phyloP scores from a whole-genome alignment of 2,329 filamentous ascomycete species.

The Colletotrichum eremochloae region DNA sequence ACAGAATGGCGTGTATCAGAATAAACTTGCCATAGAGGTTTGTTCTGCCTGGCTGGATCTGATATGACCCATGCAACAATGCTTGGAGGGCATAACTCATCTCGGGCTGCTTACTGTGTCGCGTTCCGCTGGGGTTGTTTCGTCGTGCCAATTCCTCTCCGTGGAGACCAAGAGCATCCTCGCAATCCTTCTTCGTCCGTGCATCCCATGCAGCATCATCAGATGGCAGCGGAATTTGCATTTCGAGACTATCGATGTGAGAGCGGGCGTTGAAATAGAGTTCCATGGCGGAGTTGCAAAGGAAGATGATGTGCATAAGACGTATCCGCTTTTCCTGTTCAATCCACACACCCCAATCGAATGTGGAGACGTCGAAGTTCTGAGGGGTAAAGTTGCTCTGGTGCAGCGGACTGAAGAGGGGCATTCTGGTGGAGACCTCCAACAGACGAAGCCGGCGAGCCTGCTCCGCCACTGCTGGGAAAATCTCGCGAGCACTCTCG shows the following conservation, averaged over 20 bases:
- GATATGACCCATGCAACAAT: slow-evolving; percentile 69
- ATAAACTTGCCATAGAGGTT: slow-evolving; percentile 83
- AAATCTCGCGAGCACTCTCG: slow-evolving; percentile 71
- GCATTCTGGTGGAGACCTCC: slow-evolving; percentile 62
- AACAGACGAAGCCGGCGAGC: slow-evolving; percentile 70
- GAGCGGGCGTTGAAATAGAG: slow-evolving; percentile 80
- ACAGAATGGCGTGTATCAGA: slow-evolving; percentile 76
- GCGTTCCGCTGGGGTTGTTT: slow-evolving; percentile 72
- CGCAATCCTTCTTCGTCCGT: slow-evolving; percentile 68
- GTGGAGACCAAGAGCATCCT: slow-evolving; percentile 73
- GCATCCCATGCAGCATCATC: slow-evolving; percentile 84
- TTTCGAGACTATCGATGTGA: slow-evolving; percentile 73
- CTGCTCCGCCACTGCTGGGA: slow-evolving; percentile 68
- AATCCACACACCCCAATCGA: slow-evolving; percentile 77
- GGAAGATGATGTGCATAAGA: slow-evolving; percentile 73
- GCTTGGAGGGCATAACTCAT: slow-evolving; percentile 72
- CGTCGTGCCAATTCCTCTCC: slow-evolving; percentile 68
- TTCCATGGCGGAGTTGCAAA: slow-evolving; percentile 74
- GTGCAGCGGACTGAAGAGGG: slow-evolving; percentile 71
- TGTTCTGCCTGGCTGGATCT: slow-evolving; percentile 74
- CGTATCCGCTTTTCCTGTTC: slow-evolving; percentile 78
- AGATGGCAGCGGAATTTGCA: slow-evolving; percentile 76
- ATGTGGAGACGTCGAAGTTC: slow-evolving; percentile 63
- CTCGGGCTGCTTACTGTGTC: slow-evolving; percentile 73
- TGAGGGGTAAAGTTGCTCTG: slow-evolving; percentile 64